Conservation (phyloP, 1,284 basidiomycete species). For the Ustilago vetiveriae region DNA sequence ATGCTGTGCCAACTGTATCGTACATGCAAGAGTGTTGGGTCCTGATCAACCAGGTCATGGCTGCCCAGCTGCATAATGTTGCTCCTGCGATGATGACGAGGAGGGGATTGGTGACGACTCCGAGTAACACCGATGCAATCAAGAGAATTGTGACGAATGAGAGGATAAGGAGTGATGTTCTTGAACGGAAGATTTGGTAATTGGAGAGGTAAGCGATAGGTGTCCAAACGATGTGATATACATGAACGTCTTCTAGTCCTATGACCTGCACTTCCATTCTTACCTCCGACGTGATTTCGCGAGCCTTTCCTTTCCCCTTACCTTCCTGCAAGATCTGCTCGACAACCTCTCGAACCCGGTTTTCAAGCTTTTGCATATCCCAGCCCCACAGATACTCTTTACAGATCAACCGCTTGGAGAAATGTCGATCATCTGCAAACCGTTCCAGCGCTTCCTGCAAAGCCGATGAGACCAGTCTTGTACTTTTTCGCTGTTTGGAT, state of each 20-base stretch:
- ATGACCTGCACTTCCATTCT: conserved; percentile 14
- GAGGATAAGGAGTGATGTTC: conserved; percentile 2
- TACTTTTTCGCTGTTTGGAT: conserved; percentile 4
- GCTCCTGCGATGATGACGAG: conserved; percentile 78
- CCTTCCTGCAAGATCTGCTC: background rate
- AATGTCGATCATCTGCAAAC: conserved; percentile 36
- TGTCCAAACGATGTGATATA: conserved; percentile 33
- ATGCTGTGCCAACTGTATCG: conserved; percentile 32
- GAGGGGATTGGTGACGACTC: conserved; percentile 78
- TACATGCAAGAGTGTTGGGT: conserved; percentile 18
- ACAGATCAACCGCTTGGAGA: conserved; percentile 27
- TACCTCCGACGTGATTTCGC: background rate
- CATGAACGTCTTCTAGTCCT: conserved; percentile 4
- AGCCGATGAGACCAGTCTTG: conserved; percentile 8
- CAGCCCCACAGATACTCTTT: conserved; percentile 27
- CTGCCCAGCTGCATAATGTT: conserved; percentile 75
- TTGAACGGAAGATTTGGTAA: conserved; percentile 1
- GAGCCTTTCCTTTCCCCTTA: conserved; percentile 6
- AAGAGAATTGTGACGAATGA: background rate
- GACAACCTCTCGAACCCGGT: background rate
- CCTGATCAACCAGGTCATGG: conserved; percentile 12
- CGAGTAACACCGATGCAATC: background rate
- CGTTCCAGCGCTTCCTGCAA: conserved; percentile 38
- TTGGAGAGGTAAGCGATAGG: conserved; percentile 5
- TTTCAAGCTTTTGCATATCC: conserved; percentile 8